Evolutionary conservation across 768 basidiomycete species (phyloP).

Genomic region (Termitomyces titanicus): DNA sequence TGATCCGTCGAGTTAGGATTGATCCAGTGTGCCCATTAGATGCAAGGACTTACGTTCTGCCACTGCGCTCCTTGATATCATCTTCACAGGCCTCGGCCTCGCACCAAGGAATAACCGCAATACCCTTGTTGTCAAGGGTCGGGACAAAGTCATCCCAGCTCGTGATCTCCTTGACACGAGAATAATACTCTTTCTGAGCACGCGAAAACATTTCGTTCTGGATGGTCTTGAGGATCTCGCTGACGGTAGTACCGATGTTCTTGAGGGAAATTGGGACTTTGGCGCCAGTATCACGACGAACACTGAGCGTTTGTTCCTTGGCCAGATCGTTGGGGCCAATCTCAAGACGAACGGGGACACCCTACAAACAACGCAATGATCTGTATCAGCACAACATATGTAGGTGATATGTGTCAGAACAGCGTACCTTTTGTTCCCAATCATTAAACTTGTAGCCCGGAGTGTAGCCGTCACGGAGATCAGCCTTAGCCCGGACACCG

Average conservation of each 20-base stretch:
- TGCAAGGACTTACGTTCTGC: slow-evolving; percentile 64
- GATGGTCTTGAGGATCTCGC: slow-evolving; percentile 75
- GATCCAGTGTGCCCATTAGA: slow-evolving; percentile 7
- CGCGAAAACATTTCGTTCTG: slow-evolving; percentile 84
- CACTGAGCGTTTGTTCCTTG: slow-evolving; percentile 76
- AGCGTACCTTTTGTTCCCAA: slow-evolving; percentile 90
- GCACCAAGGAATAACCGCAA: slow-evolving; percentile 94
- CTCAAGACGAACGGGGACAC: slow-evolving; percentile 96
- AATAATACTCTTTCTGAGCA: slow-evolving; percentile 72
- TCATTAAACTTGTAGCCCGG: slow-evolving; percentile 99
- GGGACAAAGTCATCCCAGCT: slow-evolving; percentile 95
- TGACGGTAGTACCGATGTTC: slow-evolving; percentile 45
- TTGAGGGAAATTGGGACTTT: slow-evolving; percentile 43
- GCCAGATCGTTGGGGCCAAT: slow-evolving; percentile 91
- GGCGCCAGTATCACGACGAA: slow-evolving; percentile 66
- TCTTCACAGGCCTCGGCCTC: slow-evolving; percentile 92
- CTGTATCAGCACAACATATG: slow-evolving; percentile 2
- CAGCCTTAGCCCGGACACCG: slow-evolving; percentile 83
- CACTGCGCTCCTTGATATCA: slow-evolving; percentile 95
- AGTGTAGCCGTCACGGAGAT: slow-evolving; percentile 93
- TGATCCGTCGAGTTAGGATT: slow-evolving; percentile 13
- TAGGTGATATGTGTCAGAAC: neutral
- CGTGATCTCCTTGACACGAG: slow-evolving; percentile 67
- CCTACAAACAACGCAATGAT: slow-evolving; percentile 40
- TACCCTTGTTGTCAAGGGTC: slow-evolving; percentile 81